Percentiles rank a stretch among this genome's conserved stretches.
These are phyloP conservation scores for Melanogaster broomeanus DNA, from an alignment of 768 basidiomycete species.

Conservation along the genomic window DNA sequence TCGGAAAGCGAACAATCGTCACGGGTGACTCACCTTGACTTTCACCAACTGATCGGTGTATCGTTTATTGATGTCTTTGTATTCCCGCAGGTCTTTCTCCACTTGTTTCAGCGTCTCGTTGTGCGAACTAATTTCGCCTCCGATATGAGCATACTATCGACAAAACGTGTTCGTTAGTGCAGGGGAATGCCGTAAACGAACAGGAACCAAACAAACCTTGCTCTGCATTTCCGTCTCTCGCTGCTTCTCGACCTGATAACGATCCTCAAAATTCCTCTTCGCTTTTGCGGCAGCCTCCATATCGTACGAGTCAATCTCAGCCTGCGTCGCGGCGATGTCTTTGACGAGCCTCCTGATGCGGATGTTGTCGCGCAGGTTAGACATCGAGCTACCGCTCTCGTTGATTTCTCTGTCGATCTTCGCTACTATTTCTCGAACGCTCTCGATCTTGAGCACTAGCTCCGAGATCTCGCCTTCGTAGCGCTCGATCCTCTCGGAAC, in stretches of 20 bases:
- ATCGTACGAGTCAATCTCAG: slow-evolving; percentile 73
- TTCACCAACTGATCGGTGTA: slow-evolving; percentile 91
- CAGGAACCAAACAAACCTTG: slow-evolving; percentile 45
- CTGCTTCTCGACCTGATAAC: slow-evolving; percentile 70
- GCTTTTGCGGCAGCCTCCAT: slow-evolving; percentile 87
- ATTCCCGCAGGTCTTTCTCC: slow-evolving; percentile 78
- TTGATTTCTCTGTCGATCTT: slow-evolving; percentile 78
- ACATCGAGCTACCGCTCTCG: slow-evolving; percentile 66
- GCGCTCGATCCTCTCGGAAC: slow-evolving; percentile 51
- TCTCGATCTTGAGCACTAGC: slow-evolving; percentile 41
- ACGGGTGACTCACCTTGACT: slow-evolving; percentile 69
- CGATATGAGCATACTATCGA: slow-evolving; percentile 72
- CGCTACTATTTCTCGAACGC: slow-evolving; percentile 45
- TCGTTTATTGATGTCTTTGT: slow-evolving; percentile 80
- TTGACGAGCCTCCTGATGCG: slow-evolving; percentile 67
- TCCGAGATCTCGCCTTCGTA: slow-evolving; percentile 48
- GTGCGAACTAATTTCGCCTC: slow-evolving; percentile 79
- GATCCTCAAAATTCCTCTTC: slow-evolving; percentile 79
- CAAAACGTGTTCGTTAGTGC: not conserved
- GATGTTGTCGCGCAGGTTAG: slow-evolving; percentile 82
- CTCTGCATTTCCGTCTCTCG: slow-evolving; percentile 72
- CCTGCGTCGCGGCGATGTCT: slow-evolving; percentile 67
- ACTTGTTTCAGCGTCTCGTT: slow-evolving; percentile 64
- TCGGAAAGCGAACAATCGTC: not conserved
- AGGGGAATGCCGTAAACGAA: slow-evolving; percentile 4